phyloP scores from a whole-genome alignment of 2,329 filamentous ascomycete genomes.

The Thermochaetoides dissita region DNA sequence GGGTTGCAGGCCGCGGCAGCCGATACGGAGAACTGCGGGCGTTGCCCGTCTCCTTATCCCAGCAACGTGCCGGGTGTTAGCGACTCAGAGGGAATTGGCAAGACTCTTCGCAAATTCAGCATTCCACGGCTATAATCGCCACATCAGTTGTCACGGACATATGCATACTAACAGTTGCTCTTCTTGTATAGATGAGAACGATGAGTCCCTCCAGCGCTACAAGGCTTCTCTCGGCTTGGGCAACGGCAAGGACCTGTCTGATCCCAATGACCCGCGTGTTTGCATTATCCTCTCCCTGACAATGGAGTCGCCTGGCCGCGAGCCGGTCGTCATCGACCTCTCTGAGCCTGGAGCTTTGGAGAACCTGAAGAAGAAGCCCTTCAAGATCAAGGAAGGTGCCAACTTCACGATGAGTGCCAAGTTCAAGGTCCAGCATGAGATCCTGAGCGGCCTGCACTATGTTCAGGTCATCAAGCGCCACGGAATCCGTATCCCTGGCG shows the following conservation, averaged over 20 bases:
- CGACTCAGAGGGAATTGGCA: slow-evolving; percentile 2
- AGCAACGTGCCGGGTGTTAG: too few species aligned
- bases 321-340: slow-evolving; percentile 81
- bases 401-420: slow-evolving; percentile 87
- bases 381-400: slow-evolving; percentile 92
- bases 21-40: too few species aligned
- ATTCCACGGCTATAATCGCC: background rate
- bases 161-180: slow-evolving; percentile 5
- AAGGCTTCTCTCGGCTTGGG: slow-evolving; percentile 88
- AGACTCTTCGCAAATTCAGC: background rate
- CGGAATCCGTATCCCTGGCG: slow-evolving; percentile 54
- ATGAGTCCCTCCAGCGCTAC: slow-evolving; percentile 94
- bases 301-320: slow-evolving; percentile 70
- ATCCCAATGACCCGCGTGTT: slow-evolving; percentile 70
- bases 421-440: slow-evolving; percentile 95
- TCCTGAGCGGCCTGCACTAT: slow-evolving; percentile 89
- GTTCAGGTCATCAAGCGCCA: slow-evolving; percentile 87
- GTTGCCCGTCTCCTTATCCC: too few species aligned
- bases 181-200: slow-evolving; percentile 42
- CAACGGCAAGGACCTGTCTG: slow-evolving; percentile 55
- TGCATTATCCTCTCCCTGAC: slow-evolving; percentile 88
- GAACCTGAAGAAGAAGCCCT: slow-evolving; percentile 77
- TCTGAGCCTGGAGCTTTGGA: slow-evolving; percentile 57
- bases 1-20: too few species aligned
- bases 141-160: background rate